Evolutionary conservation across 345 rosid species (phyloP).

Genomic region (Ceriops zippeliana): DNA sequence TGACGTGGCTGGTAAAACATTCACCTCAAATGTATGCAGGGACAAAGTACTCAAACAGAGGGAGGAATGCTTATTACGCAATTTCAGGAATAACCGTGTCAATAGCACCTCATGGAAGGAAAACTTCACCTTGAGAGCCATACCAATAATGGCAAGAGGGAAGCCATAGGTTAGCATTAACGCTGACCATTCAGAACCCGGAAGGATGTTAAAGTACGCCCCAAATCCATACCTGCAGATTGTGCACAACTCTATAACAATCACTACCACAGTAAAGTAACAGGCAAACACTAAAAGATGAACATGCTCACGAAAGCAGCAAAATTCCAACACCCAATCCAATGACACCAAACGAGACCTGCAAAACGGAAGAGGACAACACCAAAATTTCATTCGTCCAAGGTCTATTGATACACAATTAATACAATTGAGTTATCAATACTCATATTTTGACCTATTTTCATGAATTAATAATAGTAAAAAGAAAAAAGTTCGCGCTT

Average conservation of each 20-base stretch:
- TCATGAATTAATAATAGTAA: too few species aligned
- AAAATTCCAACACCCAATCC: constrained; percentile 78
- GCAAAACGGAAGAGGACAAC: constrained; percentile 19
- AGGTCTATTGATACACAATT: not conserved
- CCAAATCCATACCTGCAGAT: constrained; percentile 81
- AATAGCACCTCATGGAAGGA: constrained; percentile 5
- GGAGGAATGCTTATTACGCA: too few species aligned
- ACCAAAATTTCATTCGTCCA: not conserved
- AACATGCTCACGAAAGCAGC: constrained; percentile 67
- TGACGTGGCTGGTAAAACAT: too few species aligned
- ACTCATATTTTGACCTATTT: too few species aligned
- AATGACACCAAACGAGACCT: constrained; percentile 91
- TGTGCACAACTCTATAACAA: constrained; percentile 13
- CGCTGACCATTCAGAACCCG: constrained; percentile 99
- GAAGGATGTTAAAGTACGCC: constrained; percentile 86
- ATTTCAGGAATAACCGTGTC: not conserved
- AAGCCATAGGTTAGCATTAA: constrained; percentile 93
- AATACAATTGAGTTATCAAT: too few species aligned
- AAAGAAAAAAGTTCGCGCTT: too few species aligned
- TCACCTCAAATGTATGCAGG: too few species aligned
- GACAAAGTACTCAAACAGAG: too few species aligned
- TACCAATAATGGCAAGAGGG: constrained; percentile 94
- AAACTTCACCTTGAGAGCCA: constrained; percentile 84
- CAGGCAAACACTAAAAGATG: not conserved
- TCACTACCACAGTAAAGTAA: constrained; percentile 1